Conservation (phyloP, 805 yeast genomes). For the Citeromyces nyonsensis region DNA sequence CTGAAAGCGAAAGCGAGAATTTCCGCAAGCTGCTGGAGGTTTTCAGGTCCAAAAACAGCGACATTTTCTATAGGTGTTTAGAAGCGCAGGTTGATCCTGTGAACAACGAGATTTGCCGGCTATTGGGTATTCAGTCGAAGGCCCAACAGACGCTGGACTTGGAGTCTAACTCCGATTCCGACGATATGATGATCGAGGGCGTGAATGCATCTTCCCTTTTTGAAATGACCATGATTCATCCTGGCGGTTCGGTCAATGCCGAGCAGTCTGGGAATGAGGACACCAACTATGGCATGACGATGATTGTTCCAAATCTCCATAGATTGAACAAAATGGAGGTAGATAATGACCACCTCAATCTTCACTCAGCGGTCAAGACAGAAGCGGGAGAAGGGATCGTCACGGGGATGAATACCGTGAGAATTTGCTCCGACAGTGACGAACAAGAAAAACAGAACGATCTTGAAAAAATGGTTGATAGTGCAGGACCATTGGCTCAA, state of each 20-base stretch:
- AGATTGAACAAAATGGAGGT: too few relatives aligned
- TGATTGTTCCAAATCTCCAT: conserved; percentile 13
- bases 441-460: too few relatives aligned
- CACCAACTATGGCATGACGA: conserved; percentile 19
- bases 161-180: background rate
- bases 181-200: conserved; percentile 1
- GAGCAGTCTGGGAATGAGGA: conserved; percentile 1
- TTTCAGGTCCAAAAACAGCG: conserved; percentile 1
- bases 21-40: conserved; percentile 1
- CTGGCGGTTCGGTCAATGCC: background rate
- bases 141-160: background rate
- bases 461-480: too few relatives aligned
- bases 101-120: background rate
- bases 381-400: background rate
- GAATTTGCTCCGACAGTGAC: too few relatives aligned
- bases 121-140: background rate
- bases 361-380: too few relatives aligned
- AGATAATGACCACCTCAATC: too few relatives aligned
- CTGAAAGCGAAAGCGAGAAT: background rate
- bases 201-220: conserved; percentile 1
- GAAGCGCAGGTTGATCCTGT: background rate
- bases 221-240: conserved; percentile 6
- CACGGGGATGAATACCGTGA: too few relatives aligned
- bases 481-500: too few relatives aligned
- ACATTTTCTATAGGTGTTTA: conserved; percentile 1